Base-by-base conservation (phyloP, 2,329 filamentous ascomycete genomes). In the Coniochaeta sp. region DNA sequence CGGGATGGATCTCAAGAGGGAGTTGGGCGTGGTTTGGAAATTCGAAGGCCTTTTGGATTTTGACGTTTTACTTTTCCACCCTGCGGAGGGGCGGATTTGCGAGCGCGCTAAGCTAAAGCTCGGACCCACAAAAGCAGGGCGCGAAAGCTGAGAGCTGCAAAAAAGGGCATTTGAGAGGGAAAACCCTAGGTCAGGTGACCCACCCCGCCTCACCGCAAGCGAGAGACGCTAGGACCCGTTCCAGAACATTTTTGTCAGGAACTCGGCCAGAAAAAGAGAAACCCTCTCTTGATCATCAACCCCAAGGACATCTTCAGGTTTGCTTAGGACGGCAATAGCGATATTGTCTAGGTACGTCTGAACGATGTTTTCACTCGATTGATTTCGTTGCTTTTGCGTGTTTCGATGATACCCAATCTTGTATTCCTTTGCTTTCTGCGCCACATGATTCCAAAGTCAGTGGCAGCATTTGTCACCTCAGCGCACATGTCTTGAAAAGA, bases 311-410 rank as follows among this genome's bases (percentile, higher is more conserved):
- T 82, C 79, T 81, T 76, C 81, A 76, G 33, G 75, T 79, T 79
- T 83, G 81, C 81, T 84, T 82, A 84, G 81, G 81, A 84, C 79
- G 81, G 80, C 81, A 84, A 78, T 81, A 76, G 69, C 81, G 83
- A 78, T 81, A 76, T 69, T 84, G 81, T 84, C 81, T 81, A 84
- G 81, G 81, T 84, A 84, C 69, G 81, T 84, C 78, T 79, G 74
- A 76, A 75, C 75, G 78, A 81, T 81, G 78, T 74, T 78, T 74
- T 63, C 59, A 17, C 59, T 58, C 58, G 61, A 63, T 61, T 63
- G 58, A 43, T 36, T 61, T 56, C n/a, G 72, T 70, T 67, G 67
- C 63, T 62, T 63, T 59, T 24, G 59, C 58, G 22, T 31, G 36
- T 60, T 62, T 61, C 59, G 66, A 64, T 75, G 73, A 75, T 69